Evolutionary conservation across 352 stramenopile species (phyloP).

Genomic region (Pythium dissimile): DNA sequence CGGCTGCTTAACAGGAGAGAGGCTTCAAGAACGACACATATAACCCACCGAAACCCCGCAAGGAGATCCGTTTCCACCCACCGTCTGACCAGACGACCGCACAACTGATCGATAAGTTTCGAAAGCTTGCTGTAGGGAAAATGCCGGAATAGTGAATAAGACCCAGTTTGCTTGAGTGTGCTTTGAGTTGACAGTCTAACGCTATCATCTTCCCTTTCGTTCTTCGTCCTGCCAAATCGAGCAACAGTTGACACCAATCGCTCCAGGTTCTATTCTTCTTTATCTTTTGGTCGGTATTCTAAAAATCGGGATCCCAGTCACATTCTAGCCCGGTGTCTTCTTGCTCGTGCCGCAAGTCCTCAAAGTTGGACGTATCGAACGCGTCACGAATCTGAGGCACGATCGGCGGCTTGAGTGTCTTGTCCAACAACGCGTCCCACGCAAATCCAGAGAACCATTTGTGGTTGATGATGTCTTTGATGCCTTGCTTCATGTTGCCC

Average conservation of each 20-base stretch:
- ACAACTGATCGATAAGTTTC: constrained; percentile 78
- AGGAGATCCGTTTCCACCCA: constrained; percentile 43
- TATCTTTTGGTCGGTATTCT: constrained; percentile 8
- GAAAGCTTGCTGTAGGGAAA: constrained; percentile 75
- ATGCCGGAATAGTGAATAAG: constrained; percentile 24
- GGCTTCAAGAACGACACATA: constrained; percentile 54
- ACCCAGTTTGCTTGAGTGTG: too few species aligned
- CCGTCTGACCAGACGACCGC: constrained; percentile 58
- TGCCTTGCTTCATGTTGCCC: constrained; percentile 82
- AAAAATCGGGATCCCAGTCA: constrained; percentile 75
- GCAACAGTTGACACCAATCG: too few species aligned
- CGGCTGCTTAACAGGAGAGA: constrained; percentile 30
- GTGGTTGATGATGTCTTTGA: constrained; percentile 84
- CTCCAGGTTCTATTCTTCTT: too few species aligned
- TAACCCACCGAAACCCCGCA: constrained; percentile 42
- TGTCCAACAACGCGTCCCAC: constrained; percentile 59
- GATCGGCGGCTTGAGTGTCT: constrained; percentile 68
- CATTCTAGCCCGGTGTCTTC: constrained; percentile 60
- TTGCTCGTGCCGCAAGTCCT: constrained; percentile 66
- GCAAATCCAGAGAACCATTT: constrained; percentile 74
- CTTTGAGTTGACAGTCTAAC: too few species aligned
- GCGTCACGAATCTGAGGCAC: constrained; percentile 67
- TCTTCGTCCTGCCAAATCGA: too few species aligned
- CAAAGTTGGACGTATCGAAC: constrained; percentile 83
- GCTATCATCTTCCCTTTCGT: too few species aligned